phyloP scores from a whole-genome alignment of 164 flowering plant species.

The Vitis riparia region DNA sequence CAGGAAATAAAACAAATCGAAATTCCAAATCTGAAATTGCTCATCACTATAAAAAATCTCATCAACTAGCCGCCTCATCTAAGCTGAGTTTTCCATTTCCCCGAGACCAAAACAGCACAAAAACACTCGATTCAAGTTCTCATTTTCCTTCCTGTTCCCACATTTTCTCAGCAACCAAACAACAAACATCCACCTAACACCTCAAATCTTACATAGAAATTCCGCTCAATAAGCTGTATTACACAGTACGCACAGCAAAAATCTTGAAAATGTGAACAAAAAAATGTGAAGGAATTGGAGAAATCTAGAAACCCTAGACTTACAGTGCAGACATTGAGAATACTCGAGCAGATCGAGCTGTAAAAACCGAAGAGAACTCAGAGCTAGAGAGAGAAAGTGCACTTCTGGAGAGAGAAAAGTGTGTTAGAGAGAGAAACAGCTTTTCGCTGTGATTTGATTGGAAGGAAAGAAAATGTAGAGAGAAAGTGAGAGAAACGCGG shows the following conservation, averaged over 20 bases:
- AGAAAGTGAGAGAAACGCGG: slow-evolving; percentile 26
- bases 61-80: background rate
- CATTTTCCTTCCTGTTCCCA: background rate
- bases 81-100: background rate
- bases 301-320: slow-evolving; percentile 12
- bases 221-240: slow-evolving; percentile 9
- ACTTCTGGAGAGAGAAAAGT: slow-evolving; percentile 11
- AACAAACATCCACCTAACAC: background rate
- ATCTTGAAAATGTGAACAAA: background rate
- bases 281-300: background rate
- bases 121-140: background rate
- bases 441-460: slow-evolving; percentile 21
- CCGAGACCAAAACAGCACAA: background rate
- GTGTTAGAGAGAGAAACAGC: slow-evolving; percentile 4
- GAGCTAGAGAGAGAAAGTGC: slow-evolving; percentile 12
- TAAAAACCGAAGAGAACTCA: slow-evolving; percentile 5
- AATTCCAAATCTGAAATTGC: background rate
- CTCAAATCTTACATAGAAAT: background rate
- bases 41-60: background rate
- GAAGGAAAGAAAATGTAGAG: background rate
- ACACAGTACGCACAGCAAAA: background rate
- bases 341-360: slow-evolving; percentile 18
- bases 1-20: background rate
- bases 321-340: slow-evolving; percentile 14
- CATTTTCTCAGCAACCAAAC: slow-evolving; percentile 4